Percentiles rank a stretch among this genome's conserved stretches.
Evolutionary conservation across 805 yeast species (phyloP).

Genomic region (Groenewaldozyma salmanticensis): DNA sequence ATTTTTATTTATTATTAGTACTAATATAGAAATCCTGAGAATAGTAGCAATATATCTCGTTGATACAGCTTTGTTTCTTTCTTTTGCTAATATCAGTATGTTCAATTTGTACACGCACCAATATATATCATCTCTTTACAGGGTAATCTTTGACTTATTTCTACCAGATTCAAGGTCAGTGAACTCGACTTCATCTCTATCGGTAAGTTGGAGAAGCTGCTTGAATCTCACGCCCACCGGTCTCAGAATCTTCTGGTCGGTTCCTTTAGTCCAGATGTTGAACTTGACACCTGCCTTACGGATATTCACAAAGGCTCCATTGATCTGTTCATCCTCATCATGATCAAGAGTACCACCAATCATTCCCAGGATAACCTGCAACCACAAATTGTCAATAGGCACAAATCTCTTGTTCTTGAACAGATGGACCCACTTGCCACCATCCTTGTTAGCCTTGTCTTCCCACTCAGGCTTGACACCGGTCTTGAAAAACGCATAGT

Average conservation of each 20-base stretch:
- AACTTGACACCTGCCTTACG: conserved; percentile 75
- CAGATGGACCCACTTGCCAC: conserved; percentile 90
- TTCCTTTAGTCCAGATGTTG: conserved; percentile 88
- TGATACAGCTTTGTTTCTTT: no score
- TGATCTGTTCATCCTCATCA: conserved; percentile 70
- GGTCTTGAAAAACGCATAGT: conserved; percentile 89
- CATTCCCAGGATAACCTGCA: conserved; percentile 56
- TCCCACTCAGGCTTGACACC: conserved; percentile 99
- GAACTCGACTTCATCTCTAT: conserved; percentile 73
- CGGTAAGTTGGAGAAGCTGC: conserved; percentile 68
- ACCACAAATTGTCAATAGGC: conserved; percentile 84
- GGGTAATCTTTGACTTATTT: conserved; percentile 13
- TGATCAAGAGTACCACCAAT: conserved; percentile 94
- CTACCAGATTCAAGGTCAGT: conserved; percentile 46
- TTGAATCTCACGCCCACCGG: conserved; percentile 82
- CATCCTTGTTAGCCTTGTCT: conserved; percentile 73
- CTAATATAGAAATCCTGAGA: no score
- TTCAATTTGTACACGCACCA: no score
- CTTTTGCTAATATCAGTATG: no score
- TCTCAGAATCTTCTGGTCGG: conserved; percentile 49
- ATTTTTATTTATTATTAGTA: no score
- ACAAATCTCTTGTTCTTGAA: conserved; percentile 9
- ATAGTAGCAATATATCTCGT: no score
- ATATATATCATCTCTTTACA: conserved; percentile 5
- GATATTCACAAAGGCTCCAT: conserved; percentile 86